These are phyloP conservation scores for Citrus sp. DNA, from an alignment of 345 rosid genomes.

Conservation along the genomic window DNA sequence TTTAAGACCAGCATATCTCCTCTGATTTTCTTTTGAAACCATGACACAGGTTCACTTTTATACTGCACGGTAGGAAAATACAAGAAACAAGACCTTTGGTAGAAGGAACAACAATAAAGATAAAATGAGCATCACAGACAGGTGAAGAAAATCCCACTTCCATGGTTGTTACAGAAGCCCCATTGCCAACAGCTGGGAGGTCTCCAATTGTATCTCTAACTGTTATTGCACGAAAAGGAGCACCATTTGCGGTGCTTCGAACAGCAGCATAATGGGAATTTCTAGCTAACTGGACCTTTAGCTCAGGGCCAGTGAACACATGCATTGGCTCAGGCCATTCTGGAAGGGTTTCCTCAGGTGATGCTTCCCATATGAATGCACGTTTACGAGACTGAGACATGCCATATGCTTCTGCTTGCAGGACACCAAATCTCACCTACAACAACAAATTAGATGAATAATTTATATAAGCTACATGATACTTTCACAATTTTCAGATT, in stretches of 20 bases:
- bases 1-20: slow-evolving; percentile 44
- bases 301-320: slow-evolving; percentile 62
- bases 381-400: slow-evolving; percentile 88
- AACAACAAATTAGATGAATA: neutral
- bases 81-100: neutral
- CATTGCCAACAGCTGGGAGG: slow-evolving; percentile 70
- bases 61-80: slow-evolving; percentile 40
- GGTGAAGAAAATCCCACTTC: slow-evolving; percentile 37
- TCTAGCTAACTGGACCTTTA: slow-evolving; percentile 50
- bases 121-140: neutral
- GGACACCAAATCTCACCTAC: slow-evolving; percentile 89
- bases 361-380: slow-evolving; percentile 91
- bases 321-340: slow-evolving; percentile 99
- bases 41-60: slow-evolving; percentile 53
- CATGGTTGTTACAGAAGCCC: slow-evolving; percentile 45
- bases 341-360: slow-evolving; percentile 78
- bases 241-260: slow-evolving; percentile 69
- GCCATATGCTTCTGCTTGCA: slow-evolving; percentile 93
- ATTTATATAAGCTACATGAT: no score
- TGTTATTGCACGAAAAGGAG: slow-evolving; percentile 89
- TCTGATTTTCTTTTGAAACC: slow-evolving; percentile 78
- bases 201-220: slow-evolving; percentile 90
- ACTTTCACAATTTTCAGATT: no score
- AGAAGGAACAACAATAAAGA: neutral
- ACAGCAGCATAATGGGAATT: slow-evolving; percentile 64